Evolutionary conservation across 176 grass and related monocot genomes (phyloP), one percentile per base, ranked within the genome.

Genomic region (Alloteropsis semialata): DNA sequence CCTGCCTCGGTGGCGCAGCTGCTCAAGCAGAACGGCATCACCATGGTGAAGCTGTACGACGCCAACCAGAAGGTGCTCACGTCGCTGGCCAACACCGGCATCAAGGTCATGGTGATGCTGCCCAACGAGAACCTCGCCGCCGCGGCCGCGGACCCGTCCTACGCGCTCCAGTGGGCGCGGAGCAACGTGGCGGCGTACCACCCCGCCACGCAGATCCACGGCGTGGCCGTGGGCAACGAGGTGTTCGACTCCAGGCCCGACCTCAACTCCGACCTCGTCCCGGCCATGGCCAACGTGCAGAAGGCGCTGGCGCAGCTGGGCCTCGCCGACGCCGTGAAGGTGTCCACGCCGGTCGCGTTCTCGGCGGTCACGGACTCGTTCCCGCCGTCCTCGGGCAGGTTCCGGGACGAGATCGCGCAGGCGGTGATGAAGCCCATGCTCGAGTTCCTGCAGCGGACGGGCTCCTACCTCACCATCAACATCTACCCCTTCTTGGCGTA

Each of bases 191-290:
- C 39, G 2, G 71, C 65, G 1, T 85, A 87, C 85, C 80, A 84
- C 72, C 93, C 90, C 1, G 80, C 85, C 38, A 96, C 93, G 18
- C 83, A 54, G 39, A 93, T 96, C 80, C 38, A 71, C 25, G 62
- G 76, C 77, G 81, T 96, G 0, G 84, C 88, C 19, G 90, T 96
- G 2, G 93, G 90, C 17, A 96, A 96, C 71, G 90, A 96, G 83
- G 93, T 96, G 44, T 92, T 96, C 72, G 65, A 82, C 38, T 34
- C 6, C 6, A 82, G 29, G 66, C 88, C 42, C 6, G 74, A 79
- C 44, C 43, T 78, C 8, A 86, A 61, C 0, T 1, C 32, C 0
- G 11, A 62, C 27, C 90, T 92, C 44, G 61, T 92, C 3, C 86
- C 22, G 34, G 86, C 90, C 59, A 92, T 92, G 83, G 43, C 3